phyloP scores from a whole-genome alignment of 345 rosid species.

The Gossypium herbaceum region DNA sequence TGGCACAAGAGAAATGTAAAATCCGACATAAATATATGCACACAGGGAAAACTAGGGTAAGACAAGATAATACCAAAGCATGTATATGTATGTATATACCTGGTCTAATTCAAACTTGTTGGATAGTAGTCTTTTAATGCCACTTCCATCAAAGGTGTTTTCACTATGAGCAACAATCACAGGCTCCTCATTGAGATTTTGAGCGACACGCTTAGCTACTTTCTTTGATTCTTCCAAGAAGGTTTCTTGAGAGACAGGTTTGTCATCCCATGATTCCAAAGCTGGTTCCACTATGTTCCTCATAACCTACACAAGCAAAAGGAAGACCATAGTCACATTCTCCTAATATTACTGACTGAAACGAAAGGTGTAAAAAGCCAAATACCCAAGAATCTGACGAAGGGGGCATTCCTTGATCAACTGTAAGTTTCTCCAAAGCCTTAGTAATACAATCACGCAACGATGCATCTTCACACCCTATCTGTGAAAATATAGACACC shows the following conservation, averaged over 20 bases:
- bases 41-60: not conserved
- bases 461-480: constrained; percentile 34
- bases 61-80: not conserved
- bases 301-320: constrained; percentile 46
- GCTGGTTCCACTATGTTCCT: constrained; percentile 74
- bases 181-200: constrained; percentile 79
- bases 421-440: constrained; percentile 69
- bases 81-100: constrained; percentile 31
- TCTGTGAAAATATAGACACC: constrained; percentile 46
- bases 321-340: not conserved
- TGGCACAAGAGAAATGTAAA: not conserved
- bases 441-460: constrained; percentile 46
- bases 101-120: constrained; percentile 85
- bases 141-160: constrained; percentile 80
- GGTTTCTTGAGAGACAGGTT: constrained; percentile 44
- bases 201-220: constrained; percentile 57
- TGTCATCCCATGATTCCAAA: constrained; percentile 36
- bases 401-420: constrained; percentile 96
- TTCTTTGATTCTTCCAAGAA: constrained; percentile 64
- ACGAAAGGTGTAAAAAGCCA: not conserved
- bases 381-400: constrained; percentile 78
- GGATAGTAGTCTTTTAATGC: constrained; percentile 59
- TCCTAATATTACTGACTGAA: not conserved
- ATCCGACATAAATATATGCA: too few relatives aligned
- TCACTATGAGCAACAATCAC: constrained; percentile 94